phyloP scores from a whole-genome alignment of 2,329 filamentous ascomycete species.

The Penicillium brasilianum region DNA sequence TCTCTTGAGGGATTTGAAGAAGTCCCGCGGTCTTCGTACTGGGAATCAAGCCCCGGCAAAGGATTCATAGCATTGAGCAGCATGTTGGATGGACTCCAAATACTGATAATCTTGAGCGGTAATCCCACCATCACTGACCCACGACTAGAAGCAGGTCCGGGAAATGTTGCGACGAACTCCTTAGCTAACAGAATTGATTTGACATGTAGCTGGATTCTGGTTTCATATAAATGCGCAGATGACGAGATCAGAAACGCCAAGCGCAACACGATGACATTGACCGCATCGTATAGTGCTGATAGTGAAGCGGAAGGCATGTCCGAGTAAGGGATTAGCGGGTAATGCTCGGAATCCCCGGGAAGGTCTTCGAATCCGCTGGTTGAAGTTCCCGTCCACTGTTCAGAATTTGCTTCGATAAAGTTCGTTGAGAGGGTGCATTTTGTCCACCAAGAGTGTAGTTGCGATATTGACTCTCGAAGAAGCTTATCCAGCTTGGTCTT shows the following conservation, averaged over 20 bases:
- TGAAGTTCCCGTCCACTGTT: not conserved
- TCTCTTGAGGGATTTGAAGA: not conserved
- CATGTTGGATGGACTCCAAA: slow-evolving; percentile 8
- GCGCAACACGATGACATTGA: slow-evolving; percentile 10
- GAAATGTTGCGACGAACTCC: slow-evolving; percentile 8
- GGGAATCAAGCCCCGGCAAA: not conserved
- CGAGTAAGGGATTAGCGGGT: slow-evolving; percentile 8
- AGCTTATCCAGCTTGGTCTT: not conserved
- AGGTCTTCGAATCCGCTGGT: not conserved
- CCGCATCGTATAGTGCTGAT: slow-evolving; percentile 10
- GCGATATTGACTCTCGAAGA: not conserved
- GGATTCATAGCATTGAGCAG: not conserved
- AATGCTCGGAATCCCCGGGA: slow-evolving; percentile 5
- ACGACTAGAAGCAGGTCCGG: slow-evolving; percentile 8
- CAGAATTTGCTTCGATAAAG: not conserved
- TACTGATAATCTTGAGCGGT: slow-evolving; percentile 7
- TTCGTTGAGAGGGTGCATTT: slow-evolving; percentile 4
- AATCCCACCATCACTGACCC: slow-evolving; percentile 15
- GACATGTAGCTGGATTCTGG: slow-evolving; percentile 11
- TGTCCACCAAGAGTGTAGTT: slow-evolving; percentile 12
- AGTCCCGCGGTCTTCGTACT: not conserved
- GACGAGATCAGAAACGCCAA: slow-evolving; percentile 1
- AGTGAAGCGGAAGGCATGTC: slow-evolving; percentile 19
- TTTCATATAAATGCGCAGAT: slow-evolving; percentile 10
- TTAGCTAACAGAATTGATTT: slow-evolving; percentile 13